These are phyloP conservation scores for Grosmannia clavigera DNA, from an alignment of 2,329 filamentous ascomycete species.

Conservation along the genomic window DNA sequence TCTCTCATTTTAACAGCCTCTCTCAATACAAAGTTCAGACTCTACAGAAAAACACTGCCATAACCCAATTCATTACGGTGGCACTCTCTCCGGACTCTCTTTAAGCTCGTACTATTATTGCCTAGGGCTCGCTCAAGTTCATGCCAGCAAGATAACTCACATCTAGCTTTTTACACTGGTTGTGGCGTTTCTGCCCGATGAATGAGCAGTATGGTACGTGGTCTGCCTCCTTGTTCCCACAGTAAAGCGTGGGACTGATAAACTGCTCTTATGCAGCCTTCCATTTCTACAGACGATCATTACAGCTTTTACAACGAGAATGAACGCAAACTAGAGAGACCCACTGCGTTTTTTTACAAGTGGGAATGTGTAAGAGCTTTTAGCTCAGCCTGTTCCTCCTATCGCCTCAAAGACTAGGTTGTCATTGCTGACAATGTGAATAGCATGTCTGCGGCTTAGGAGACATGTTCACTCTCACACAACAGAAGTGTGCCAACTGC, in stretches of 20 bases:
- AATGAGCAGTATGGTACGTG: not conserved
- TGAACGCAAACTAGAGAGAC: not conserved
- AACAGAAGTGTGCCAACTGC: conserved; percentile 10
- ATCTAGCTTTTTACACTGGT: not conserved
- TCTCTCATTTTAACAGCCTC: not conserved
- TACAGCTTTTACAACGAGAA: not conserved
- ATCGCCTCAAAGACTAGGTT: not conserved
- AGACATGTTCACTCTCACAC: conserved; percentile 9
- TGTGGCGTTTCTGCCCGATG: not conserved
- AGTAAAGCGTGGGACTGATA: not conserved
- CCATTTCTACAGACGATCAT: not conserved
- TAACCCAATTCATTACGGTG: not conserved
- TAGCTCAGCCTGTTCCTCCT: not conserved
- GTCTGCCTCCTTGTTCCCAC: not conserved
- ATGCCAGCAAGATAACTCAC: not conserved
- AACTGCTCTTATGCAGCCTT: not conserved
- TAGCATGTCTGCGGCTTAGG: conserved; percentile 11
- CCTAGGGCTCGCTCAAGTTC: not conserved
- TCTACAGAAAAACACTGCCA: not conserved
- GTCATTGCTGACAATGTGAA: not conserved
- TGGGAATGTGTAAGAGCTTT: conserved; percentile 7
- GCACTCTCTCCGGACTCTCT: not conserved
- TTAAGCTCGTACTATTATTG: not conserved
- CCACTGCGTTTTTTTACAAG: not conserved
- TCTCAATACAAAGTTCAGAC: not conserved